Conservation (phyloP, 176 grass and related monocot genomes). For the Musa acuminata region DNA sequence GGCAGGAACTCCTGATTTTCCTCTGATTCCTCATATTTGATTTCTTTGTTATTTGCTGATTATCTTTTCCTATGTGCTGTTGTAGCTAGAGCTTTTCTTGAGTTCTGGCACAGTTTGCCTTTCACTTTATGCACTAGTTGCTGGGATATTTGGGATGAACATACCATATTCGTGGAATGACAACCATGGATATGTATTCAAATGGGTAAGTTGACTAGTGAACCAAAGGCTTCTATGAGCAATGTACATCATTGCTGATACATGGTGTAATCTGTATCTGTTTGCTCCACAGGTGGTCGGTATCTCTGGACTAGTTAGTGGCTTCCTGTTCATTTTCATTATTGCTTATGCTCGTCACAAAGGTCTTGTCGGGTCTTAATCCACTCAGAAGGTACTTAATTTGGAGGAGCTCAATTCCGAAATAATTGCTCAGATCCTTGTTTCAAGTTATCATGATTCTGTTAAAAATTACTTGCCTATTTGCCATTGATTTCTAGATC, state of each 20-base stretch:
- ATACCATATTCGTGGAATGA: slow-evolving; percentile 90
- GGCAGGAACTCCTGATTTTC: not conserved
- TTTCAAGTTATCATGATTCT: too few relatives aligned
- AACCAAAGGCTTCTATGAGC: not conserved
- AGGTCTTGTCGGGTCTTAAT: slow-evolving; percentile 95
- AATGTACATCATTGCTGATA: not conserved
- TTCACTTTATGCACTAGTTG: slow-evolving; percentile 85
- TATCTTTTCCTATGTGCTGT: slow-evolving; percentile 14
- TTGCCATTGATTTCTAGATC: too few relatives aligned
- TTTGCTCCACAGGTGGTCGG: slow-evolving; percentile 48
- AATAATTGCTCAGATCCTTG: too few relatives aligned
- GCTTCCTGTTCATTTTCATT: slow-evolving; percentile 59
- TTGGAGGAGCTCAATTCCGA: too few relatives aligned
- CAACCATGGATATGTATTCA: slow-evolving; percentile 58
- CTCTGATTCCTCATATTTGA: not conserved
- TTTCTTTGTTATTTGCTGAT: not conserved
- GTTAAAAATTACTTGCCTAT: too few relatives aligned
- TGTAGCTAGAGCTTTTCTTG: slow-evolving; percentile 85
- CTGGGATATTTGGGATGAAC: slow-evolving; percentile 95
- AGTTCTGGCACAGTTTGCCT: slow-evolving; percentile 81
- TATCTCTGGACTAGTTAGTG: slow-evolving; percentile 53
- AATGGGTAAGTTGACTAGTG: slow-evolving; percentile 56
- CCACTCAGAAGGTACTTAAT: not conserved
- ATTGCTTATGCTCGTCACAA: slow-evolving; percentile 89
- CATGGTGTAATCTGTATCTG: not conserved